Evolutionary conservation across 768 basidiomycete species (phyloP).

Genomic region (Amanita thiersii): DNA sequence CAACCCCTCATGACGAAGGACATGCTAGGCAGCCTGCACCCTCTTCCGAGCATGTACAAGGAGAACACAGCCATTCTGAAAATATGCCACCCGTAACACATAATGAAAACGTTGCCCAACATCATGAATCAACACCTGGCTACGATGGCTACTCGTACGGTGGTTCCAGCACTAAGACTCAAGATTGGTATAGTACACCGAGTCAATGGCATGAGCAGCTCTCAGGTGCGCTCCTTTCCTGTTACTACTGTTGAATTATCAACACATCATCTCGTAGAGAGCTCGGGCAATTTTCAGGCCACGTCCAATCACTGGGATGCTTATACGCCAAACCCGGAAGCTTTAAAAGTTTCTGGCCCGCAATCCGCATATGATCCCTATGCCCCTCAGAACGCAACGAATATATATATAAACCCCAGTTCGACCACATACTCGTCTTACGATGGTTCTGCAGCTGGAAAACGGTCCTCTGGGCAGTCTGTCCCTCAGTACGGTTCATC

Average conservation of each 20-base stretch:
- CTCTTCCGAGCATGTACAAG: too few species aligned
- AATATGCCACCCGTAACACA: background rate
- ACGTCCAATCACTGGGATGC: background rate
- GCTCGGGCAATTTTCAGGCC: background rate
- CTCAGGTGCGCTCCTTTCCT: background rate
- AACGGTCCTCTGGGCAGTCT: background rate
- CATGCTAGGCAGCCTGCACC: background rate
- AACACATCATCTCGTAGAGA: background rate
- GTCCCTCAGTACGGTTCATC: background rate
- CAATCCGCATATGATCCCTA: slow-evolving; percentile 13
- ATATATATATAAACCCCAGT: background rate
- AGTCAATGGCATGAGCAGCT: background rate
- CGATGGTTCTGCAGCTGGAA: slow-evolving; percentile 1
- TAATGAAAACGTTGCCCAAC: background rate
- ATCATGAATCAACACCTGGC: background rate
- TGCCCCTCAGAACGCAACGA: slow-evolving; percentile 9
- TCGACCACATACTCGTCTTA: slow-evolving; percentile 7
- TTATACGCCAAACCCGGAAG: slow-evolving; percentile 10
- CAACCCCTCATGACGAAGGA: background rate
- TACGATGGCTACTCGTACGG: background rate
- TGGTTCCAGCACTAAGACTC: too few species aligned
- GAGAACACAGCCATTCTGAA: background rate
- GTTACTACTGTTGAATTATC: background rate
- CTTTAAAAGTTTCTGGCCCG: slow-evolving; percentile 5
- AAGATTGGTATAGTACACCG: slow-evolving; percentile 1